These are phyloP conservation scores for Inosperma sp. DNA, from an alignment of 768 basidiomycete species.

Conservation along the genomic window DNA sequence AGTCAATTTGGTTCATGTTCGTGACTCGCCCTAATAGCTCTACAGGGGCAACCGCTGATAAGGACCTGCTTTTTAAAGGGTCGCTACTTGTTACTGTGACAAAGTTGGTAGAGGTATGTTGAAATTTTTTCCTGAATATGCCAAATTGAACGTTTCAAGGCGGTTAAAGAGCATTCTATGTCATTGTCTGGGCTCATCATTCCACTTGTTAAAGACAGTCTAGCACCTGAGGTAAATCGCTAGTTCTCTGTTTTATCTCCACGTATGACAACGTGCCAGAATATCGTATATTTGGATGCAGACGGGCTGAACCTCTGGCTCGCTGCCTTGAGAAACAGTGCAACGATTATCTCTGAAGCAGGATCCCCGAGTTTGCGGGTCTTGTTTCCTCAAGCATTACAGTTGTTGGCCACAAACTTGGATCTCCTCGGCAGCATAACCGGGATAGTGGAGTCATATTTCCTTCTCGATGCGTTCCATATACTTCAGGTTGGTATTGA, in stretches of 20 bases:
- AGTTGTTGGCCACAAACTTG: conserved; percentile 61
- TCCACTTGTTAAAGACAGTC: conserved; percentile 60
- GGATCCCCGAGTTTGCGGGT: conserved; percentile 52
- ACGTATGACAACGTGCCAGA: conserved; percentile 36
- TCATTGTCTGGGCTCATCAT: conserved; percentile 52
- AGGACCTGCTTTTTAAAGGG: conserved; percentile 68
- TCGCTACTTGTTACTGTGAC: conserved; percentile 66
- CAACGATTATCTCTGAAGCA: conserved; percentile 43
- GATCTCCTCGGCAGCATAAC: conserved; percentile 70
- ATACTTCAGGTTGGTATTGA: conserved; percentile 54
- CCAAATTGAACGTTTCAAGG: conserved; percentile 37
- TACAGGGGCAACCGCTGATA: conserved; percentile 62
- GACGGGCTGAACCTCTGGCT: conserved; percentile 78
- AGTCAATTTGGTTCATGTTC: conserved; percentile 18
- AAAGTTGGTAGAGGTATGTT: conserved; percentile 60
- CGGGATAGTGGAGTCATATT: conserved; percentile 69
- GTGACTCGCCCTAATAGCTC: neutral
- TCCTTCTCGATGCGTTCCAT: conserved; percentile 59
- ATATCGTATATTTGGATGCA: conserved; percentile 65
- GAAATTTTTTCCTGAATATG: neutral
- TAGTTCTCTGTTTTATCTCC: neutral
- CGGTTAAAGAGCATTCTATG: conserved; percentile 58
- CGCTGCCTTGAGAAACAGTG: conserved; percentile 61
- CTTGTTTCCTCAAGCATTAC: conserved; percentile 59
- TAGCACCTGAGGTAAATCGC: conserved; percentile 49